phyloP scores from a whole-genome alignment of 2,329 filamentous ascomycete species.

The Teratosphaeria nubilosa region DNA sequence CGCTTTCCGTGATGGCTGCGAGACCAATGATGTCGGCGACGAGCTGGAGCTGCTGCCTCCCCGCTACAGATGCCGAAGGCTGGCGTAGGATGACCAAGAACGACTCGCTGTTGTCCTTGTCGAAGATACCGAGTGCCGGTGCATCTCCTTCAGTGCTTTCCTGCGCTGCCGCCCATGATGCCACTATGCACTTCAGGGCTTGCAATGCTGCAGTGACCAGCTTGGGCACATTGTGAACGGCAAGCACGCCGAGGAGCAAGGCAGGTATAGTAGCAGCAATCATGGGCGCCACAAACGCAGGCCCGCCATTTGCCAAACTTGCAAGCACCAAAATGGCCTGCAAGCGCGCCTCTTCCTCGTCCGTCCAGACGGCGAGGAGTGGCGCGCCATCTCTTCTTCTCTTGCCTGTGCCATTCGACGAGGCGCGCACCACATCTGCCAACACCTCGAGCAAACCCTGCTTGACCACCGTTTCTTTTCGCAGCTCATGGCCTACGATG shows the following conservation, averaged over 20 bases:
- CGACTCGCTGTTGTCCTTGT: slow-evolving; percentile 48
- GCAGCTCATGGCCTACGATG: slow-evolving; percentile 74
- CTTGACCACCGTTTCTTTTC: slow-evolving; percentile 69
- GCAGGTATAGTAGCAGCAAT: slow-evolving; percentile 58
- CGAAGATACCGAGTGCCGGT: slow-evolving; percentile 43
- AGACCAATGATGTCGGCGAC: slow-evolving; percentile 49
- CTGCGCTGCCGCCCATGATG: slow-evolving; percentile 34
- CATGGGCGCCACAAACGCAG: slow-evolving; percentile 66
- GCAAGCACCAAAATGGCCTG: slow-evolving; percentile 78
- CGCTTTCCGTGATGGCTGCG: slow-evolving; percentile 57
- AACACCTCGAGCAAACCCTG: slow-evolving; percentile 58
- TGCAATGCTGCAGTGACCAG: slow-evolving; percentile 65
- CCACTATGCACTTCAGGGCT: slow-evolving; percentile 60
- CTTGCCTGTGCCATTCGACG: slow-evolving; percentile 36
- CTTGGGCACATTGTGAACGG: slow-evolving; percentile 48
- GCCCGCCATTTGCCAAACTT: slow-evolving; percentile 80
- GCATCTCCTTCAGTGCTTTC: neutral
- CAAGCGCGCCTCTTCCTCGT: slow-evolving; percentile 58
- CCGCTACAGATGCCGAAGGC: slow-evolving; percentile 40
- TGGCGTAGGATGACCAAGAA: slow-evolving; percentile 58
- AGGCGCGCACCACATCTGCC: slow-evolving; percentile 40
- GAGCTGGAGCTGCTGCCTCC: slow-evolving; percentile 53
- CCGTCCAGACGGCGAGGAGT: slow-evolving; percentile 35
- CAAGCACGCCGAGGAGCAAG: slow-evolving; percentile 60
- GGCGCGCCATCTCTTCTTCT: slow-evolving; percentile 32